Conservation (phyloP, 2,329 filamentous ascomycete genomes). For the Fusarium sp. region DNA sequence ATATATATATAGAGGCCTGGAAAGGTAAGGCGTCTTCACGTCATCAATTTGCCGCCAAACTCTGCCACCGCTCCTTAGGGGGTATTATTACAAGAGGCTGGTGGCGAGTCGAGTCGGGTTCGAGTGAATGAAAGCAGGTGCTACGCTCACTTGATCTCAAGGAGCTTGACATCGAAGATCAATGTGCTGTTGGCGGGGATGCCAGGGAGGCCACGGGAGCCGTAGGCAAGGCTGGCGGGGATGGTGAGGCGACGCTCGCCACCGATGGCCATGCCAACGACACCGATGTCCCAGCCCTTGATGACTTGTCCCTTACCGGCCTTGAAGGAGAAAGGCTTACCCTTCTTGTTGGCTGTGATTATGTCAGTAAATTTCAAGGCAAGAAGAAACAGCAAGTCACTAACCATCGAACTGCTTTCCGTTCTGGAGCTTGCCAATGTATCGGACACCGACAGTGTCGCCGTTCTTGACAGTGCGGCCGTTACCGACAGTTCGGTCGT, state of each 20-base stretch:
- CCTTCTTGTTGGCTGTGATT: conserved; percentile 91
- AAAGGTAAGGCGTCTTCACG: conserved; percentile 23
- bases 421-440: conserved; percentile 96
- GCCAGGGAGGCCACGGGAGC: conserved; percentile 82
- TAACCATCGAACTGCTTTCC: conserved; percentile 95
- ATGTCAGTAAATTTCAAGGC: conserved; percentile 41
- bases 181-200: conserved; percentile 94
- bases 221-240: conserved; percentile 89
- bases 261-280: conserved; percentile 91
- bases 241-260: conserved; percentile 94
- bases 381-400: conserved; percentile 52
- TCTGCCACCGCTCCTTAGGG: conserved; percentile 32
- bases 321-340: conserved; percentile 97
- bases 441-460: conserved; percentile 91
- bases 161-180: conserved; percentile 90
- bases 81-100: conserved; percentile 47
- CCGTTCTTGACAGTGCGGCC: conserved; percentile 91
- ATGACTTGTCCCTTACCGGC: conserved; percentile 95
- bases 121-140: conserved; percentile 13
- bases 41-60: conserved; percentile 27
- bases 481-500: conserved; percentile 92
- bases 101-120: conserved; percentile 29
- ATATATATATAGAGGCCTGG: conserved; percentile 28
- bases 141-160: conserved; percentile 80
- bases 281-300: conserved; percentile 97